These are phyloP conservation scores for Xylariaceae sp. DNA, from an alignment of 2,329 filamentous ascomycete species.

Conservation along the genomic window DNA sequence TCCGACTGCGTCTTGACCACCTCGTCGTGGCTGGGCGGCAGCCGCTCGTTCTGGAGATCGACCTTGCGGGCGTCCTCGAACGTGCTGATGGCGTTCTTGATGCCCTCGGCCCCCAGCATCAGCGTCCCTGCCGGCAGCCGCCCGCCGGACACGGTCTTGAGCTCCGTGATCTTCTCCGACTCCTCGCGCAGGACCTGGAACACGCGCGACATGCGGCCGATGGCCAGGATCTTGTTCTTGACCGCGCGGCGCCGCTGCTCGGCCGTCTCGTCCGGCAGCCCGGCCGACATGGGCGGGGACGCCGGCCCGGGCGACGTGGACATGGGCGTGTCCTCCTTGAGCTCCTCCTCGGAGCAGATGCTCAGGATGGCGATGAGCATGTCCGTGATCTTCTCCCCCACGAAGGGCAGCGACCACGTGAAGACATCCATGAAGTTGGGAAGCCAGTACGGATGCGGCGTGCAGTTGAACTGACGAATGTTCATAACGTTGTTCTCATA, in stretches of 20 bases:
- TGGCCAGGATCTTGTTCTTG: constrained; percentile 99
- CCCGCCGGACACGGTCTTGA: constrained; percentile 93
- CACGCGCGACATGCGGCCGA: constrained; percentile 89
- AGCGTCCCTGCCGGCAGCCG: constrained; percentile 89
- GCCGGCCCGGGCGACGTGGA: constrained; percentile 59
- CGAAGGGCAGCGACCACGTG: constrained; percentile 98
- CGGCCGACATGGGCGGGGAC: constrained; percentile 59
- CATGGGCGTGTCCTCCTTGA: constrained; percentile 70
- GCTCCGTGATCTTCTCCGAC: constrained; percentile 90
- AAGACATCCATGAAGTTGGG: constrained; percentile 99
- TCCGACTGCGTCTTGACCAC: constrained; percentile 76
- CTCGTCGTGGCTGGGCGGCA: constrained; percentile 89
- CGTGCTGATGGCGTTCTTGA: constrained; percentile 94
- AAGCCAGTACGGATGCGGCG: constrained; percentile 97
- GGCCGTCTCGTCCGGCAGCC: constrained; percentile 65
- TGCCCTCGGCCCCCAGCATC: constrained; percentile 95
- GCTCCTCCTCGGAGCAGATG: constrained; percentile 97
- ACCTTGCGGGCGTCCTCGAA: constrained; percentile 98
- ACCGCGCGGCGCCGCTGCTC: constrained; percentile 94
- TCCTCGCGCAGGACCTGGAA: constrained; percentile 98
- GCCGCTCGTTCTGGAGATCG: constrained; percentile 89
- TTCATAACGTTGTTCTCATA: constrained; percentile 99
- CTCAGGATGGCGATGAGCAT: constrained; percentile 99
- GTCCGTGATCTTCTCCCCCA: constrained; percentile 97
- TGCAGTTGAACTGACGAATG: constrained; percentile 99